These are phyloP conservation scores for Teunomyces atbi DNA, from an alignment of 805 yeast species.

Conservation along the genomic window DNA sequence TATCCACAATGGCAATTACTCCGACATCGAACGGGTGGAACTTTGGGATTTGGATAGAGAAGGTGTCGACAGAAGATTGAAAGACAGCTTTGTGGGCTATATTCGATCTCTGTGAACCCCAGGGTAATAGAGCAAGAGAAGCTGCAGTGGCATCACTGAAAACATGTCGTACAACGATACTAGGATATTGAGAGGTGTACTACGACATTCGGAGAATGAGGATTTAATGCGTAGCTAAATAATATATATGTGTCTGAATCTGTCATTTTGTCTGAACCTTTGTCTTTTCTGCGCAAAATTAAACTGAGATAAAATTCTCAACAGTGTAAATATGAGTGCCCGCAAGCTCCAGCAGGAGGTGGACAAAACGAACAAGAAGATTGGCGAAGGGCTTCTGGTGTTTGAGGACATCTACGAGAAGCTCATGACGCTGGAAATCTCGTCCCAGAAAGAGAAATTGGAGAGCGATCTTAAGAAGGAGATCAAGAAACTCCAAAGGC, in stretches of 20 bases:
- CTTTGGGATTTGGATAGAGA: too few species aligned
- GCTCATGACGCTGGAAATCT: slow-evolving; percentile 74
- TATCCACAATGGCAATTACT: too few species aligned
- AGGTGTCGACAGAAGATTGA: too few species aligned
- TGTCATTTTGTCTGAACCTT: neutral
- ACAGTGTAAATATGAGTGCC: slow-evolving; percentile 32
- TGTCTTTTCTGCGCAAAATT: neutral
- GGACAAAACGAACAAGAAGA: slow-evolving; percentile 88
- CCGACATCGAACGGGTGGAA: too few species aligned
- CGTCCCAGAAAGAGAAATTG: slow-evolving; percentile 87
- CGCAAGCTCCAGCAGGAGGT: slow-evolving; percentile 65
- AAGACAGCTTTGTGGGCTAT: too few species aligned
- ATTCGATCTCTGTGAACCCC: too few species aligned
- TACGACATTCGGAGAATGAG: too few species aligned
- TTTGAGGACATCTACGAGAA: slow-evolving; percentile 87
- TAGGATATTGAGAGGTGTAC: too few species aligned
- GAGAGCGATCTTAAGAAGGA: slow-evolving; percentile 92
- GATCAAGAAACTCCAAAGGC: slow-evolving; percentile 89
- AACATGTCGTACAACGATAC: too few species aligned
- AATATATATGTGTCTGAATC: neutral
- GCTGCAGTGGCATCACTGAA: too few species aligned
- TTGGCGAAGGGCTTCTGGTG: slow-evolving; percentile 83
- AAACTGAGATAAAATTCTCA: neutral
- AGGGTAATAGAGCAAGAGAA: too few species aligned
- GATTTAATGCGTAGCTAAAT: too few species aligned